These are phyloP conservation scores for Penicillium sp. DNA, from an alignment of 2,329 filamentous ascomycete genomes.

Conservation along the genomic window DNA sequence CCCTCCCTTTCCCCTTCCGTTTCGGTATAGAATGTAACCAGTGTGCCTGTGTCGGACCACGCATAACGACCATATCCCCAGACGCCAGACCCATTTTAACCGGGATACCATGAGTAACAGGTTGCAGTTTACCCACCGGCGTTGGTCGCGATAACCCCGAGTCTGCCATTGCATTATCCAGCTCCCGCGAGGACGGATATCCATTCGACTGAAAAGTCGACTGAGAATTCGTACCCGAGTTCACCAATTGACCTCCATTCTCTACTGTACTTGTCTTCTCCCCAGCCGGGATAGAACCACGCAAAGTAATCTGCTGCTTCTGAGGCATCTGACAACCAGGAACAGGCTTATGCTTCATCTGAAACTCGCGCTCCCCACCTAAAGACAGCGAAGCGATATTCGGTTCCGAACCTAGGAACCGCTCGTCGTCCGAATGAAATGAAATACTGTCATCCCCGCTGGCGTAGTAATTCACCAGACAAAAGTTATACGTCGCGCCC, in stretches of 20 bases:
- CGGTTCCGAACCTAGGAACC: slow-evolving; percentile 63
- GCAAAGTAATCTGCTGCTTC: too few species aligned
- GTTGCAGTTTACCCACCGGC: too few species aligned
- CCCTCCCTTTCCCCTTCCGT: slow-evolving; percentile 51
- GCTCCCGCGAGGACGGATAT: too few species aligned
- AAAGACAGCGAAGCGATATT: slow-evolving; percentile 70
- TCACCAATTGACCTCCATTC: too few species aligned
- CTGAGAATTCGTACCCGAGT: too few species aligned
- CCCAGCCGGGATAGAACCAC: too few species aligned
- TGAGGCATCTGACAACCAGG: too few species aligned
- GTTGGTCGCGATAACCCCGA: too few species aligned
- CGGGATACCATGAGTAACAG: too few species aligned
- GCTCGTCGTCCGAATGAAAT: slow-evolving; percentile 75
- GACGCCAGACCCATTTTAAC: slow-evolving; percentile 52
- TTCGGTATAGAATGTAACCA: slow-evolving; percentile 79
- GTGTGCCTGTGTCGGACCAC: slow-evolving; percentile 64
- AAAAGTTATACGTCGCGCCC: slow-evolving; percentile 67
- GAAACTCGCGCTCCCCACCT: slow-evolving; percentile 66
- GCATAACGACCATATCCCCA: slow-evolving; percentile 77
- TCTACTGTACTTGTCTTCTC: too few species aligned
- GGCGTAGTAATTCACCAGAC: slow-evolving; percentile 78
- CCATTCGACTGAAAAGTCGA: too few species aligned
- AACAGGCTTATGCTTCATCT: slow-evolving; percentile 70
- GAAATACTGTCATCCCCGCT: slow-evolving; percentile 68
- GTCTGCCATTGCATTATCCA: too few species aligned